phyloP scores from a whole-genome alignment of 2,329 filamentous ascomycete genomes.

The Fusarium sp. region DNA sequence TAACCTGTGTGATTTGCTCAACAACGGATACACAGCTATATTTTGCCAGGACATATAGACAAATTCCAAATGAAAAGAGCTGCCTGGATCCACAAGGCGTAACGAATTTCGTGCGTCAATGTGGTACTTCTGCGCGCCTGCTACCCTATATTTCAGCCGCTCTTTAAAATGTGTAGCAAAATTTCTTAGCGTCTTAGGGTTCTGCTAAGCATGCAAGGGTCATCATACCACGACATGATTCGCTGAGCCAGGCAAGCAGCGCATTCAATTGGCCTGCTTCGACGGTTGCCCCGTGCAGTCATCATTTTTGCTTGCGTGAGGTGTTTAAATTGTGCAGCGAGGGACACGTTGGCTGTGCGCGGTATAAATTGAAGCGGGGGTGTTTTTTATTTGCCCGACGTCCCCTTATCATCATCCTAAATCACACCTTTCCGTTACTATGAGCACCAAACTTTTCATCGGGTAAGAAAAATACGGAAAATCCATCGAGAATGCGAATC shows the following conservation, averaged over 20 bases:
- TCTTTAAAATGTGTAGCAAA: neutral
- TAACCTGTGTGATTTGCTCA: too few species aligned
- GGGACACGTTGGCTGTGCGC: neutral
- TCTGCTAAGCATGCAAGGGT: neutral
- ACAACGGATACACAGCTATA: too few species aligned
- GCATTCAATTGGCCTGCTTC: neutral
- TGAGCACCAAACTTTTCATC: constrained; percentile 13
- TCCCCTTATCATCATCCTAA: neutral
- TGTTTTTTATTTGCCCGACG: neutral
- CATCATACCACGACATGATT: neutral
- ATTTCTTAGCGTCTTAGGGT: neutral
- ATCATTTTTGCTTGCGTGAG: neutral
- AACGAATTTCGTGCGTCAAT: too few species aligned
- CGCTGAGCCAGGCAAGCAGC: neutral
- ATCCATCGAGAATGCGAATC: neutral
- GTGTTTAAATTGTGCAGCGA: neutral
- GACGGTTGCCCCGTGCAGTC: neutral
- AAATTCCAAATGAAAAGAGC: too few species aligned
- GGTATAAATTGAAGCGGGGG: neutral
- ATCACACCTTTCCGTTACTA: neutral
- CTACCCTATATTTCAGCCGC: too few species aligned
- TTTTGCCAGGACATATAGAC: too few species aligned
- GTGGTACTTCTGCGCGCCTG: too few species aligned
- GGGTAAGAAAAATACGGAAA: constrained; percentile 1
- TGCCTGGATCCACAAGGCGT: too few species aligned